These are phyloP conservation scores for Millerago galiae DNA, from an alignment of 805 yeast genomes.

Conservation along the genomic window DNA sequence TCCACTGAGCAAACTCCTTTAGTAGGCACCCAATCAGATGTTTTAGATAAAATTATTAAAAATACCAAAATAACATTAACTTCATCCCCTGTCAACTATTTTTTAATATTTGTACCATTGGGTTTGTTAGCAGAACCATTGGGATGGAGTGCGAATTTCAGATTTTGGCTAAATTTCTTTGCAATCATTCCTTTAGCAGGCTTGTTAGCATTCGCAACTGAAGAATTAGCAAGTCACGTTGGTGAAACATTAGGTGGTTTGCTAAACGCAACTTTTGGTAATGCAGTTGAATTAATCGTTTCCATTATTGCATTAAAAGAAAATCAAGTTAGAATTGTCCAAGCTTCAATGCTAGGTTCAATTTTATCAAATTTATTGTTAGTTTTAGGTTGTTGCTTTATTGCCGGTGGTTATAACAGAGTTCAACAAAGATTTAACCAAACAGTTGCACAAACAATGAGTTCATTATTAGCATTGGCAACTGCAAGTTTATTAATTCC, in stretches of 20 bases:
- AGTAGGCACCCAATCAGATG: constrained; percentile 5
- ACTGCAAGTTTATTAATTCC: constrained; percentile 87
- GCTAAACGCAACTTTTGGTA: constrained; percentile 94
- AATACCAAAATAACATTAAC: constrained; percentile 28
- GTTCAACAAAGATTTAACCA: constrained; percentile 86
- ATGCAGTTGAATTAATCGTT: constrained; percentile 95
- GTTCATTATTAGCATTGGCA: constrained; percentile 85
- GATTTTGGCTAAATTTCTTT: constrained; percentile 72
- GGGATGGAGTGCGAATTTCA: constrained; percentile 44
- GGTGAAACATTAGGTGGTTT: constrained; percentile 94
- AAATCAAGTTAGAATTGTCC: constrained; percentile 89
- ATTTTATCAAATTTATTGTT: constrained; percentile 81
- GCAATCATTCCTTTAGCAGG: constrained; percentile 94
- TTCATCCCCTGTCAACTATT: constrained; percentile 68
- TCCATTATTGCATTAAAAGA: constrained; percentile 81
- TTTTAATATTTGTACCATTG: constrained; percentile 80
- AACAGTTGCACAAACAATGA: constrained; percentile 98
- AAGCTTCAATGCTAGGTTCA: constrained; percentile 95
- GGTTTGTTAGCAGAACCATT: constrained; percentile 71
- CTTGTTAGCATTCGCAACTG: constrained; percentile 86
- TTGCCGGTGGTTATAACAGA: constrained; percentile 86
- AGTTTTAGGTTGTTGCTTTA: constrained; percentile 92
- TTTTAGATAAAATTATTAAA: constrained; percentile 11
- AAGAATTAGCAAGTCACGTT: constrained; percentile 78
- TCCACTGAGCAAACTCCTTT: constrained; percentile 8